phyloP scores from a whole-genome alignment of 176 grass and related monocot species.

The Carex littledalei region DNA sequence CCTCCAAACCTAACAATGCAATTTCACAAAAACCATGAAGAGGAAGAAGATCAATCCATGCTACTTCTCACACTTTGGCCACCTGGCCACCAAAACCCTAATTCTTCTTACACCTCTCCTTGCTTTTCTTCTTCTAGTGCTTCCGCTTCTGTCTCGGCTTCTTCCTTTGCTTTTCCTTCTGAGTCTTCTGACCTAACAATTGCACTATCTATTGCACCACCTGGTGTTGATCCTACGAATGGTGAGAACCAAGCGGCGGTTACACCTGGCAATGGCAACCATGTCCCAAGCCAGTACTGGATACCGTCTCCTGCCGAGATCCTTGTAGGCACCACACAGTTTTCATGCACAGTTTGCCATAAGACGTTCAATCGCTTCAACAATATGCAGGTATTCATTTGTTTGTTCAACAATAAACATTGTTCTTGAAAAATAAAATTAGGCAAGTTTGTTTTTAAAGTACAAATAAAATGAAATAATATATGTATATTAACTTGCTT shows the following conservation, averaged over 20 bases:
- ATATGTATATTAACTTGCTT: background rate
- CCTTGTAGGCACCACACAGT: constrained; percentile 71
- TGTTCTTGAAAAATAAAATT: background rate
- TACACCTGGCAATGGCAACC: background rate
- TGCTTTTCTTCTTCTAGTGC: constrained; percentile 27
- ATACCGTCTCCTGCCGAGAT: constrained; percentile 87
- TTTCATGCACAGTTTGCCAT: constrained; percentile 89
- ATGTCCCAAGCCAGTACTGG: constrained; percentile 64
- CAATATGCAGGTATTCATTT: constrained; percentile 74
- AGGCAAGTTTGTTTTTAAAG: no score
- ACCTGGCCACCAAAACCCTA: constrained; percentile 42
- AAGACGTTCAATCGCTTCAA: constrained; percentile 94
- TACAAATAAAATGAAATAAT: background rate
- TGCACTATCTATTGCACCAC: constrained; percentile 59
- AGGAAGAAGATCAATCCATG: constrained; percentile 59
- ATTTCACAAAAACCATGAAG: constrained; percentile 4
- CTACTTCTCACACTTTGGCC: constrained; percentile 82
- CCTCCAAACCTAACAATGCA: constrained; percentile 23
- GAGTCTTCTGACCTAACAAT: constrained; percentile 35
- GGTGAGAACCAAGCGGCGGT: background rate
- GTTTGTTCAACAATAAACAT: background rate
- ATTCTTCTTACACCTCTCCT: background rate
- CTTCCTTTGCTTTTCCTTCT: constrained; percentile 23
- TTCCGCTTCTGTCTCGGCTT: background rate
- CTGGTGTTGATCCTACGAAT: background rate